phyloP scores from a whole-genome alignment of 2,329 filamentous ascomycete genomes.

The Epichloe gansuensis region DNA sequence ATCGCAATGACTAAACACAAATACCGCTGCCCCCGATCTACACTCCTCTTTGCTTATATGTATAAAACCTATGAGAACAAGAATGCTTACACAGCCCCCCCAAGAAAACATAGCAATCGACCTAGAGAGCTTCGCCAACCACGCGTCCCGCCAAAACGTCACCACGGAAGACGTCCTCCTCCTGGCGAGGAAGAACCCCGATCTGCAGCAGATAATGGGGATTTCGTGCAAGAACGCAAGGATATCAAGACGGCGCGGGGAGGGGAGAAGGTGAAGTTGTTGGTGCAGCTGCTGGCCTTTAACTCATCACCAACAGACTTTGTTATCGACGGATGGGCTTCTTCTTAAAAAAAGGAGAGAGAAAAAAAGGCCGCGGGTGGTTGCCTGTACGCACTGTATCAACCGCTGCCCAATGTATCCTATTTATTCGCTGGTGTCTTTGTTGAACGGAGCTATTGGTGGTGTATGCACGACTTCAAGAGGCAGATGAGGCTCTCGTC shows the following conservation, averaged over 20 bases:
- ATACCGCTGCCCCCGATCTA: neutral
- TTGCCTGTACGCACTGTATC: no score
- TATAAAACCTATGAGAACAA: neutral
- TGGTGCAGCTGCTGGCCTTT: no score
- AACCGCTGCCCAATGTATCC: no score
- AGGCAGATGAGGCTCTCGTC: no score
- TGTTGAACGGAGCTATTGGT: no score
- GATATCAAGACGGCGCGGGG: slow-evolving; percentile 17
- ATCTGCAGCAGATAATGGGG: slow-evolving; percentile 63
- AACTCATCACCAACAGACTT: no score
- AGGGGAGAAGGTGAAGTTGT: neutral
- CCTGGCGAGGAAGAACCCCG: slow-evolving; percentile 75
- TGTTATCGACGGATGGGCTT: no score
- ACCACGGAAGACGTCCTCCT: slow-evolving; percentile 81
- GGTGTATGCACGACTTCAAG: no score
- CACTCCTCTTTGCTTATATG: no score
- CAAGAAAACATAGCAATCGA: slow-evolving; percentile 45
- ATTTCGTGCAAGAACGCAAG: slow-evolving; percentile 51
- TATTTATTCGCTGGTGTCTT: no score
- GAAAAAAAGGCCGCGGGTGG: no score
- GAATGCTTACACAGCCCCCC: neutral
- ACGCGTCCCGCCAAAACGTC: slow-evolving; percentile 71
- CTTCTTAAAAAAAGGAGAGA: no score
- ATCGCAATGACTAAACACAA: neutral
- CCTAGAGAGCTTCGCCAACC: slow-evolving; percentile 49